Base-by-base conservation (phyloP, 139 green algal species). In the Yamagishiella unicocca region DNA sequence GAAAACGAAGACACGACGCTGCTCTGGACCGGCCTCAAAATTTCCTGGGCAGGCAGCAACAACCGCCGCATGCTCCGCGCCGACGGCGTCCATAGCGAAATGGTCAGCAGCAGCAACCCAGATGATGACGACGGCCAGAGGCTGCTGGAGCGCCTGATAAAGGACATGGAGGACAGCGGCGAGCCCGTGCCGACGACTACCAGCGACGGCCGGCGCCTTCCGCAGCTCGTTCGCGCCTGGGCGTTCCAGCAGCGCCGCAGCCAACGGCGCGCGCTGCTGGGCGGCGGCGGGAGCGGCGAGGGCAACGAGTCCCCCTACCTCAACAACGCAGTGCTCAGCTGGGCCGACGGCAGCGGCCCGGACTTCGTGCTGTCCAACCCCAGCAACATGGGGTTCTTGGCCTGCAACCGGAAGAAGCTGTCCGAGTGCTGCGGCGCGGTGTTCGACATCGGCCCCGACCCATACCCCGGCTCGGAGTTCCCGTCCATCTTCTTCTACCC, bases 401-500 rank as follows among this genome's bases (percentile, higher is more conserved):
- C 81, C 24, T 87, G 81, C 81, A 78, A 78, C 81, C 45, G 33
- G 7, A 87, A 87, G 67, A 85, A 85, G 55, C 27, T 73, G 4
- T 43, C 37, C 27, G 38, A 75, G 27, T 87, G 82, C 82, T 87
- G 82, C 45, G 82, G 82, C 35, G 67, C 67, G 25, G 67, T 80
- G 35, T 87, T 54, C 37, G 82, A 87, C 50, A 71, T 87, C 25
- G 67, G 82, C 10, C 67, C 67, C 37, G 82, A 70, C 27, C 67
- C 66, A 17, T 87, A 87, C 67, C 50, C 37, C 35, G 67, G 67
- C 40, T 31, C 67, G 19, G 58, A 62, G 8, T 87, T 81, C 66
- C 82, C 82, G 31, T 72, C 82, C 67, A 43, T 87, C 50, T 87
- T 87, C 46, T 81, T 87, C 50, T 71, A 81, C 45, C 82, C 82